phyloP scores from a whole-genome alignment of 2,329 filamentous ascomycete species.

The Podosphaera leucotricha region DNA sequence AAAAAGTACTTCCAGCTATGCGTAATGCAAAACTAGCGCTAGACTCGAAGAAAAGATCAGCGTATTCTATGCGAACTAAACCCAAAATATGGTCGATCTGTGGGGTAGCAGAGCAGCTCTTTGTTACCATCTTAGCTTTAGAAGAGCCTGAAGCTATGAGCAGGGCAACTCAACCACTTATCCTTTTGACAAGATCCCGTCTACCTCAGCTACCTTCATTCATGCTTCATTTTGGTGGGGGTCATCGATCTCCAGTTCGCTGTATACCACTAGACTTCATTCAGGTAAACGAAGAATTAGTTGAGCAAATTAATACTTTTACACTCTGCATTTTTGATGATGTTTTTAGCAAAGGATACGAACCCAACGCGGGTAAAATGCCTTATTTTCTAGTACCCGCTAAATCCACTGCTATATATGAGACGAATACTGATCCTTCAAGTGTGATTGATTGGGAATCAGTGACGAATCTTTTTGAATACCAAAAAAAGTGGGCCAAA shows the following conservation, averaged over 20 bases:
- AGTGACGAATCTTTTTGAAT: slow-evolving; percentile 20
- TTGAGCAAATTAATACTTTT: slow-evolving; percentile 41
- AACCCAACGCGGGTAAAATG: slow-evolving; percentile 35
- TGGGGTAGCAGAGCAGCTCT: slow-evolving; percentile 29
- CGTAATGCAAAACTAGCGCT: slow-evolving; percentile 70
- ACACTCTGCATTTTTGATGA: slow-evolving; percentile 59
- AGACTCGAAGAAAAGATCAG: slow-evolving; percentile 48
- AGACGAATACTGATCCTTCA: slow-evolving; percentile 3
- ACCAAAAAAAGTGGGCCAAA: slow-evolving; percentile 17
- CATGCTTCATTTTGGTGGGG: slow-evolving; percentile 45
- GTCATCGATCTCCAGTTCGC: slow-evolving; percentile 32
- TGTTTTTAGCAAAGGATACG: slow-evolving; percentile 73
- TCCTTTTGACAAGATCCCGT: slow-evolving; percentile 42
- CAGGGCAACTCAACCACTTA: slow-evolving; percentile 35
- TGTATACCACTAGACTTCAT: slow-evolving; percentile 25
- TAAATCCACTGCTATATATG: slow-evolving; percentile 2
- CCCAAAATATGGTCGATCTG: slow-evolving; percentile 44
- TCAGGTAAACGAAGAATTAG: slow-evolving; percentile 17
- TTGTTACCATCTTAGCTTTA: slow-evolving; percentile 36
- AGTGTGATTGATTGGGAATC: slow-evolving; percentile 36
- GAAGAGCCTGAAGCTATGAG: slow-evolving; percentile 29
- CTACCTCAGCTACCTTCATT: slow-evolving; percentile 45
- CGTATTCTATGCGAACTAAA: slow-evolving; percentile 60
- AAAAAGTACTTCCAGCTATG: slow-evolving; percentile 54
- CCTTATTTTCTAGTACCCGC: slow-evolving; percentile 66